Evolutionary conservation across 768 basidiomycete species (phyloP).

Genomic region (Pulveroboletus frians): DNA sequence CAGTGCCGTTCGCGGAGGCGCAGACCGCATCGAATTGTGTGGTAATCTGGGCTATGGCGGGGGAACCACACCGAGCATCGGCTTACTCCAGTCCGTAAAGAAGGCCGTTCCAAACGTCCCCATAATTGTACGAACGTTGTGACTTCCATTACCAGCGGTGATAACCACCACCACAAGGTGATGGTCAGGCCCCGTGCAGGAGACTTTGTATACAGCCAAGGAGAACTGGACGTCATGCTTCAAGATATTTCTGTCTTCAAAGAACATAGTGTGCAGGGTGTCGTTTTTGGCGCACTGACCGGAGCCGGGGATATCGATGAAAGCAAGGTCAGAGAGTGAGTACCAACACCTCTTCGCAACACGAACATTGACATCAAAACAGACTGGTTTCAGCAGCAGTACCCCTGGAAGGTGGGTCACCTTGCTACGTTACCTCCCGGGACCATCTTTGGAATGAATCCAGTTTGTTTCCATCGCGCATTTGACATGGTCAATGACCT

Average conservation of each 20-base stretch:
- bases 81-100: conserved; percentile 58
- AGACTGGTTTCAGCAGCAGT: conserved; percentile 55
- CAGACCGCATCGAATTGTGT: conserved; percentile 75
- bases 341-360: neutral
- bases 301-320: conserved; percentile 56
- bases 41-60: conserved; percentile 67
- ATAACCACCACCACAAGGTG: conserved; percentile 37
- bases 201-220: conserved; percentile 68
- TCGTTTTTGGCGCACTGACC: conserved; percentile 64
- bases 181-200: conserved; percentile 81
- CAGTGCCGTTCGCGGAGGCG: conserved; percentile 69
- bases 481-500: conserved; percentile 66
- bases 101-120: conserved; percentile 45
- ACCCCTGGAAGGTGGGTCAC: conserved; percentile 54
- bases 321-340: conserved; percentile 45
- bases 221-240: conserved; percentile 67
- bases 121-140: conserved; percentile 60
- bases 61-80: conserved; percentile 78
- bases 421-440: neutral
- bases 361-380: neutral
- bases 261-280: conserved; percentile 50
- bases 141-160: neutral
- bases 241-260: conserved; percentile 67
- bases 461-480: conserved; percentile 77
- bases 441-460: neutral